Base-by-base conservation (phyloP, 768 basidiomycete genomes). In the Collybia mongolica region DNA sequence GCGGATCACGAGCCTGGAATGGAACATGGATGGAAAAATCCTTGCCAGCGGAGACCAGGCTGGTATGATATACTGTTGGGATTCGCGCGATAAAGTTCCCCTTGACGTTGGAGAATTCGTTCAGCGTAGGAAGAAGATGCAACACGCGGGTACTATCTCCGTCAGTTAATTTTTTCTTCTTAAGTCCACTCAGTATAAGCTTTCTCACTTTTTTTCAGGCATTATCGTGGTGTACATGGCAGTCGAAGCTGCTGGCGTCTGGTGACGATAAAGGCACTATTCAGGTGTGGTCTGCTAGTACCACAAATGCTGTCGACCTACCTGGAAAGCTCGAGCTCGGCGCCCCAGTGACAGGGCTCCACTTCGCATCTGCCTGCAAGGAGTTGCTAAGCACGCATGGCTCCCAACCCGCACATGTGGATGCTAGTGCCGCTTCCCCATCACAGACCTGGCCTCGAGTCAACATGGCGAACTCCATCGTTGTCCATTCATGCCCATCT, bases 151-250 rank as follows among this genome's bases (percentile, higher is more conserved):
- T 12, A 75, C 81, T 0, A 71, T 84, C 38, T 76, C 77, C 56
- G 82, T 82, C 56, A 44, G 72, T 64, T 24, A 18, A 49, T 46
- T 39, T 2, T 22, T 48, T 48, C 8, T n/a, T n/a, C n/a, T 48
- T 48, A 20, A 20, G 39, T 38, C 20, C 46, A 9, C 19, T 29
- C 20, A 20, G 29, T 35, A 44, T 20, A 24, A 49, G n/a, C 19
- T 29, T 29, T 7, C 18, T 39, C 7, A 39, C 26, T 20, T 36
- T 17, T 23, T 17, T 49, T 12, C 55, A 90, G 90, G 90, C 93
- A 0, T 69, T 95, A 46, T 86, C 90, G 1, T 96, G 93, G 85
- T 92, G 87, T 54, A 90, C 93, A 0, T 95, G 93, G 93, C 83
- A 90, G 60, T 76, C 84, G 0, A 84, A 83, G 15, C 71, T 92